These are phyloP conservation scores for Tricholoma flavovirens DNA, from an alignment of 768 basidiomycete genomes.

Conservation along the genomic window DNA sequence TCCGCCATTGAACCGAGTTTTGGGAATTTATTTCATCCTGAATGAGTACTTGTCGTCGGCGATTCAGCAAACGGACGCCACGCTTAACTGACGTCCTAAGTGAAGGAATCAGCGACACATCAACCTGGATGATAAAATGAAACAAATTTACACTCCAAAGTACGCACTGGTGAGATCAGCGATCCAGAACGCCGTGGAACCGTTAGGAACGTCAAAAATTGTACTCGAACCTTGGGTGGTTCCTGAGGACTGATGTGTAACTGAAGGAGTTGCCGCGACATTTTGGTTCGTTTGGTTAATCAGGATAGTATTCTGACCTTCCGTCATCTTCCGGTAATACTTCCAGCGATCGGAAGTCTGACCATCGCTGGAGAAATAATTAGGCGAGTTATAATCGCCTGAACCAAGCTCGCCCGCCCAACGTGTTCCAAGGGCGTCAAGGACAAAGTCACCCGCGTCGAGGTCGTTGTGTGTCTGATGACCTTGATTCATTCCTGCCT, in stretches of 20 bases:
- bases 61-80: conserved; percentile 79
- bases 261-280: conserved; percentile 59
- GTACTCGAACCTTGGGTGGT: conserved; percentile 82
- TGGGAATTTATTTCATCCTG: conserved; percentile 83
- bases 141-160: conserved; percentile 52
- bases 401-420: conserved; percentile 96
- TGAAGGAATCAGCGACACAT: conserved; percentile 4
- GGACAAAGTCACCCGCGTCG: conserved; percentile 91
- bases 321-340: conserved; percentile 95
- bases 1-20: conserved; percentile 73
- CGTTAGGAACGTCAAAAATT: conserved; percentile 51
- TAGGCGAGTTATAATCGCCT: conserved; percentile 66
- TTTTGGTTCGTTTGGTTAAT: conserved; percentile 76
- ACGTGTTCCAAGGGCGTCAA: conserved; percentile 88
- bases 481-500: conserved; percentile 71
- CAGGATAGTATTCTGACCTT: conserved; percentile 94
- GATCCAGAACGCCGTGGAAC: conserved; percentile 79
- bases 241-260: conserved; percentile 44
- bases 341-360: conserved; percentile 75
- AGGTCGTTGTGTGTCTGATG: conserved; percentile 96
- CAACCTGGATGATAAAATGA: not conserved
- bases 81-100: conserved; percentile 68
- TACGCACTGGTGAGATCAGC: conserved; percentile 77
- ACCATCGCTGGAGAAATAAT: conserved; percentile 73
- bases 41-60: conserved; percentile 80